These are phyloP conservation scores for Macrolepiota albuminosa DNA, from an alignment of 768 basidiomycete genomes.

Conservation along the genomic window DNA sequence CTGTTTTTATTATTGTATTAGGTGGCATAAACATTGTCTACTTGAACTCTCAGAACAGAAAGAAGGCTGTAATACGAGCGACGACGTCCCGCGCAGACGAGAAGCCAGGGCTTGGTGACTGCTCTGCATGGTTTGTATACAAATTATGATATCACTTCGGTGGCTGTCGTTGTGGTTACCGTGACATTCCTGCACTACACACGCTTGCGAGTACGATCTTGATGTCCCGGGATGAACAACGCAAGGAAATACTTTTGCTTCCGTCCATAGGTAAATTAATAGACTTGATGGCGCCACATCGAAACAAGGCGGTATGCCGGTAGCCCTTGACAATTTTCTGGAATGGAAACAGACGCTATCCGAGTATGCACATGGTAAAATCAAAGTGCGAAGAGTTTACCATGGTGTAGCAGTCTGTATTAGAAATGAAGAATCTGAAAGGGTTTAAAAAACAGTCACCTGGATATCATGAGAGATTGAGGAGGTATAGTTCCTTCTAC, in stretches of 20 bases:
- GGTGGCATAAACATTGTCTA: conserved; percentile 34
- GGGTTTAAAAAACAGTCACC: neutral
- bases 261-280: neutral
- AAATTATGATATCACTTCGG: conserved; percentile 13
- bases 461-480: neutral
- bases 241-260: neutral
- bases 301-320: neutral
- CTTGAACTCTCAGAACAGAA: conserved; percentile 37
- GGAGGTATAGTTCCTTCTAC: neutral
- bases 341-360: neutral
- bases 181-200: too few species aligned
- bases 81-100: conserved; percentile 15
- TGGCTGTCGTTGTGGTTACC: too few species aligned
- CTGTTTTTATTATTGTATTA: neutral
- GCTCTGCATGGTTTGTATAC: conserved; percentile 29
- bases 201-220: neutral
- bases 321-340: neutral
- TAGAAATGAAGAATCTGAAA: too few species aligned
- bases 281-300: neutral
- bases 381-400: neutral
- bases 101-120: conserved; percentile 22
- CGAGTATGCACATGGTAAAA: neutral
- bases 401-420: neutral
- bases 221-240: neutral
- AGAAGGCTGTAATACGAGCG: conserved; percentile 26